Conservation (phyloP, 768 basidiomycete genomes). For the Dendrothele bispora region DNA sequence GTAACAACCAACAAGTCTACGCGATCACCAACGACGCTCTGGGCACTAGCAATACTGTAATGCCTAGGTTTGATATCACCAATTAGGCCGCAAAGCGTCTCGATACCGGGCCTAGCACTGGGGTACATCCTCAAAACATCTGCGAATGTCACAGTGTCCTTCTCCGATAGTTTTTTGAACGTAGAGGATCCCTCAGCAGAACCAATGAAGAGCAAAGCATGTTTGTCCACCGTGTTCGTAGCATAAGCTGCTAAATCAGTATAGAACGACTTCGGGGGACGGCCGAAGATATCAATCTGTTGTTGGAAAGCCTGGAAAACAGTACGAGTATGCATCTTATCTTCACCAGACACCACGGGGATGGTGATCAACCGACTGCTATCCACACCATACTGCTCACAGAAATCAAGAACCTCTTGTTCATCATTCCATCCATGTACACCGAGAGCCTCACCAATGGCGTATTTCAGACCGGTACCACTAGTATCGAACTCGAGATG, state of each 20-base stretch:
- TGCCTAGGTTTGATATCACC: constrained; percentile 97
- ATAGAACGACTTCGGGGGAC: constrained; percentile 95
- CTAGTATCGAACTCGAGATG: constrained; percentile 94
- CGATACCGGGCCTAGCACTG: constrained; percentile 80
- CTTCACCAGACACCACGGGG: constrained; percentile 64
- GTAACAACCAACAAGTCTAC: constrained; percentile 96
- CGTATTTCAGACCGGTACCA: constrained; percentile 92
- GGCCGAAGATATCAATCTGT: constrained; percentile 94
- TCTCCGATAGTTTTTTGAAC: constrained; percentile 95
- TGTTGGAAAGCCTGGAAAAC: constrained; percentile 94
- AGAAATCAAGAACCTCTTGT: constrained; percentile 85
- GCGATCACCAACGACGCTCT: constrained; percentile 91
- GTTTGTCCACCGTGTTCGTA: constrained; percentile 63
- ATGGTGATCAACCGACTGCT: constrained; percentile 79
- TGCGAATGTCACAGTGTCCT: constrained; percentile 92
- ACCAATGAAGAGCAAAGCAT: constrained; percentile 88
- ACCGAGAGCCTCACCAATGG: constrained; percentile 95
- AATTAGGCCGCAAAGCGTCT: constrained; percentile 82
- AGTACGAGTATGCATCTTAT: constrained; percentile 87
- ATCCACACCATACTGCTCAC: constrained; percentile 88
- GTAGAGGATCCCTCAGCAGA: constrained; percentile 87
- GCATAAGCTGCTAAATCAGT: constrained; percentile 82
- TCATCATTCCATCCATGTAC: constrained; percentile 98
- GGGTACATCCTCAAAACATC: constrained; percentile 78
- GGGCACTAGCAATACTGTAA: constrained; percentile 96